Base-by-base conservation (phyloP, 2,329 filamentous ascomycete genomes). In the Elsinoe arachidis region DNA sequence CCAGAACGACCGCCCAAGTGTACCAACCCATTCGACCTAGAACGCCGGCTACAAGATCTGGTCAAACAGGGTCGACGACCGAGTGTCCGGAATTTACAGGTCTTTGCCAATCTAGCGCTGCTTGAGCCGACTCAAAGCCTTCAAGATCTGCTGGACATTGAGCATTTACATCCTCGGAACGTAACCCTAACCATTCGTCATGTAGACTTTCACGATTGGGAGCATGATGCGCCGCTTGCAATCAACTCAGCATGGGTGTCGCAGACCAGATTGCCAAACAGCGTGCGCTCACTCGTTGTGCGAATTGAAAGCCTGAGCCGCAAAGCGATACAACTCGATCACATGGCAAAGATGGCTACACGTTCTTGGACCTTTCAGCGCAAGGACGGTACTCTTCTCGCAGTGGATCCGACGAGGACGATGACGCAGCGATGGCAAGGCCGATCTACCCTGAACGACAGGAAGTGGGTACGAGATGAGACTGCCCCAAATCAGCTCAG, bases 251-350 rank as follows among this genome's bases (percentile, higher is more conserved):
- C 7, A 2, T 69, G 67, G 67, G 58, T 69, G 33, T 17, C 23
- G 15, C 19, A 47, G 11, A 53, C 58, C 56, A 55, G 21, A 34
- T 52, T 59, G 11, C 58, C 47, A 14, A 21, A 52, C 17, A 54
- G 61, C 39, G 17, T 59, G 7, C 58, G 66, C 9, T 69, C 73
- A 46, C 62, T 81, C 1, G 63, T 65, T 23, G 67, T 79, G 4
- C 76, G 79, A 39, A 65, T 79, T 14, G 79, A 81, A 65, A 76
- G 74, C 2, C 57, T 80, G 5, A 69, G 73, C 53, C 67, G 74
- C 11, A 77, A 78, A 59, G 73, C 71, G 56, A 63, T 60, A 0
- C 75, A 80, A 61, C 64, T 81, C 2, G 67, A 78, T 39, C 62
- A 64, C 6, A 75, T 81, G n/a, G 72, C 74, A 4, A 61, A 67